Base-by-base conservation (phyloP, 108 stramenopile species). In the Skeletonema menzelii region DNA sequence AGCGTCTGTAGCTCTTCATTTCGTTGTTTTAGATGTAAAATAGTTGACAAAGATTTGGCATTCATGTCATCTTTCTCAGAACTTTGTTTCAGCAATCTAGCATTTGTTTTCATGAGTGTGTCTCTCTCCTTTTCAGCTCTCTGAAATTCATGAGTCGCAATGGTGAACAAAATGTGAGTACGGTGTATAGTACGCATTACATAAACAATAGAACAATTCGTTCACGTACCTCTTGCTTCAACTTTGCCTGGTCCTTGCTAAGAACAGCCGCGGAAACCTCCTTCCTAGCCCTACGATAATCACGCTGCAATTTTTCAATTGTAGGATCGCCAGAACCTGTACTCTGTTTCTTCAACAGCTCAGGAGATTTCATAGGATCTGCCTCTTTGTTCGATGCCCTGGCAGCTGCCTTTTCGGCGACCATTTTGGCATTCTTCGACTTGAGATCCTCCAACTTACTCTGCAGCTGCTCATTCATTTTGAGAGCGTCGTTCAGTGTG, bases 21-120 rank as follows among this genome's bases (percentile, higher is more conserved):
- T 46, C 92, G 24, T 26, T 91, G 86, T 49, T 93, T 93, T 67
- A 96, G 65, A 46, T 94, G 92, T 24, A 96, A 57, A 70, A 96
- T 92, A 0, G 92, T 91, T 5, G 89, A 91, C 49, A 94, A 59
- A 14, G 92, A 90, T 68, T 92, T 92, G 0, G 91, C 92, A 76
- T 93, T 96, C 85, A 92, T 92, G 34, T 96, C 92, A 56, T 96
- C 95, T 70, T 93, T 93, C 55, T 96, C 92, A 3, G 87, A 76
- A 66, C 82, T 85, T 61, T 94, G 92, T 56, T 89, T 87, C 27
- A 88, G 70, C 20, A 96, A 70, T 61, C 92, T 72, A 13, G 86
- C 70, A 70, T 93, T 91, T 38, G 86, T 86, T 75, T 87, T 83
- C 57, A 81, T 79, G 2, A 93, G 56, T 44, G 65, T 55, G 40